A percentile compares a stretch with the other conserved stretches of the same genome.
phyloP scores from a whole-genome alignment of 768 basidiomycete genomes.

The Lactarius indigo region DNA sequence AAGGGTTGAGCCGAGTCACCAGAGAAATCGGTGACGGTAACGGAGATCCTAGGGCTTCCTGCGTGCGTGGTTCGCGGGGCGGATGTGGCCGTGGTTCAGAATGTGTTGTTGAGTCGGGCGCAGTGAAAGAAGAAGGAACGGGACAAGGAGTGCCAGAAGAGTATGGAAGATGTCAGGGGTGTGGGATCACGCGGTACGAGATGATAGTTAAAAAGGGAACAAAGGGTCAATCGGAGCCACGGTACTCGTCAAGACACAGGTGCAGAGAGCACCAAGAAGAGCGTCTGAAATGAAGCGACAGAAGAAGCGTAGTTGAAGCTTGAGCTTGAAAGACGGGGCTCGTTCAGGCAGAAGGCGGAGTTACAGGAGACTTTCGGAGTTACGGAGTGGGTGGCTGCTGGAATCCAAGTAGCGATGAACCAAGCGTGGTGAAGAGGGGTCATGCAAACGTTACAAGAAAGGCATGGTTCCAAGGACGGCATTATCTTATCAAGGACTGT shows the following conservation, averaged over 20 bases:
- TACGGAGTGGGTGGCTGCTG: background rate
- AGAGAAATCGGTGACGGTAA: constrained; percentile 9
- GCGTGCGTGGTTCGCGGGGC: constrained; percentile 21
- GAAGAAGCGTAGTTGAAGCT: background rate
- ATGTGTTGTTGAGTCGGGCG: constrained; percentile 3
- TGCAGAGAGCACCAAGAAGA: background rate
- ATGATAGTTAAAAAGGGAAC: constrained; percentile 16
- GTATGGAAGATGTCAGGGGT: constrained; percentile 20
- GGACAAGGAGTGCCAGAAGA: constrained; percentile 4
- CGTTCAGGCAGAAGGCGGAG: background rate
- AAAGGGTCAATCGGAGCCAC: background rate
- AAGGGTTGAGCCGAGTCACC: background rate
- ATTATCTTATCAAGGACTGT: constrained; percentile 5
- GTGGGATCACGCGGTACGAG: constrained; percentile 15
- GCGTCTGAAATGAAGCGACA: background rate
- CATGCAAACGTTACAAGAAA: background rate
- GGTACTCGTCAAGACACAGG: background rate
- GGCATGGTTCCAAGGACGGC: background rate
- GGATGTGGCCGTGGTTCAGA: constrained; percentile 17
- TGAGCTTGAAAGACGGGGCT: background rate
- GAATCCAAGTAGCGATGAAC: background rate
- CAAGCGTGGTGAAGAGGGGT: background rate
- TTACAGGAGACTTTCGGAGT: background rate
- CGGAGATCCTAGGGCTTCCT: constrained; percentile 18
- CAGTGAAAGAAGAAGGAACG: constrained; percentile 5